A percentile compares a stretch with the other conserved stretches of the same genome.
These are phyloP conservation scores for Pseudomassariella vexata DNA, from an alignment of 2,329 filamentous ascomycete species.

Conservation along the genomic window DNA sequence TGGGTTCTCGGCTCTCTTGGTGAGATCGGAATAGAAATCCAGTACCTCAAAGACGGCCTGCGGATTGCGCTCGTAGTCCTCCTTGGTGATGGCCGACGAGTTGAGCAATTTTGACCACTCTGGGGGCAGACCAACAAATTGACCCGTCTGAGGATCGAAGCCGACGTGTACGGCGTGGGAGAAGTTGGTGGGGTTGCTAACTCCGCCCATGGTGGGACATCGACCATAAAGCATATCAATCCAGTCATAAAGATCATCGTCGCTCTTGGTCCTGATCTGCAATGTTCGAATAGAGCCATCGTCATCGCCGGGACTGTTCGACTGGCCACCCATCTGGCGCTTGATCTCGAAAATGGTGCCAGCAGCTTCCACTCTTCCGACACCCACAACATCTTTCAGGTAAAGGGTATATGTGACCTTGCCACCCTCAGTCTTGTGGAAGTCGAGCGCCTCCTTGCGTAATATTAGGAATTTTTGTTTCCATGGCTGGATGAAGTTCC, in stretches of 20 bases:
- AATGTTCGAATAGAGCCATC: conserved; percentile 78
- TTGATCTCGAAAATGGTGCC: conserved; percentile 94
- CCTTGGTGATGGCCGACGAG: conserved; percentile 94
- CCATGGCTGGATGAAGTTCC: conserved; percentile 78
- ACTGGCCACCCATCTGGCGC: conserved; percentile 61
- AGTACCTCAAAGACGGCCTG: conserved; percentile 77
- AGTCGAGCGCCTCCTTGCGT: conserved; percentile 88
- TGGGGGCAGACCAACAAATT: conserved; percentile 87
- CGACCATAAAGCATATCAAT: conserved; percentile 97
- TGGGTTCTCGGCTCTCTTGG: conserved; percentile 68
- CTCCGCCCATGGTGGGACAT: conserved; percentile 94
- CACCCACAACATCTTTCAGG: conserved; percentile 81
- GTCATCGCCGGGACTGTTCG: conserved; percentile 67
- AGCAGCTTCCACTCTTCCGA: conserved; percentile 84
- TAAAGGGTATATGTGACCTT: conserved; percentile 83
- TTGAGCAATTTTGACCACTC: conserved; percentile 98
- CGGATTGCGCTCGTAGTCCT: conserved; percentile 96
- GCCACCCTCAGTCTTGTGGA: conserved; percentile 84
- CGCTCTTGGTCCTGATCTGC: conserved; percentile 88
- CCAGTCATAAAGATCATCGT: conserved; percentile 98
- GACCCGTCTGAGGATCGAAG: conserved; percentile 90
- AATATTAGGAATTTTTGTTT: conserved; percentile 89
- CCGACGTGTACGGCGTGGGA: conserved; percentile 95
- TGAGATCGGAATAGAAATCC: conserved; percentile 80
- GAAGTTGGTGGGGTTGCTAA: conserved; percentile 98